phyloP scores from a whole-genome alignment of 192 early-diverging fungal genomes.

The Gamsiella multidivaricata region DNA sequence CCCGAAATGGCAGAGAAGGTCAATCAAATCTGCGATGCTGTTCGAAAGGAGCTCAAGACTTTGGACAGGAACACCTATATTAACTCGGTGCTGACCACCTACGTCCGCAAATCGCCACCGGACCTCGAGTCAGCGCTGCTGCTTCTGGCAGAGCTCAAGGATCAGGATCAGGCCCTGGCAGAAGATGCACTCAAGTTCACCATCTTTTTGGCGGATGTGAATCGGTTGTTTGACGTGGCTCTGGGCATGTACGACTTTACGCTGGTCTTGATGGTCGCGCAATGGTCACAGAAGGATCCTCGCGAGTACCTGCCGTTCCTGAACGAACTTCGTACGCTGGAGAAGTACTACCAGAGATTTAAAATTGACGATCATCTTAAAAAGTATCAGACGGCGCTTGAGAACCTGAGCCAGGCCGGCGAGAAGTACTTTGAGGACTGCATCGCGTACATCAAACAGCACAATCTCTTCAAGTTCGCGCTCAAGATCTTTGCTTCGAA shows the following conservation, averaged over 20 bases:
- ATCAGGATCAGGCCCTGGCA: conserved; percentile 67
- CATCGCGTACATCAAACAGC: conserved; percentile 69
- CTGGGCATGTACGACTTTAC: conserved; percentile 95
- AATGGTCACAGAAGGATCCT: conserved; percentile 96
- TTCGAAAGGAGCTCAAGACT: conserved; percentile 70
- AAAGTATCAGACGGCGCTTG: conserved; percentile 73
- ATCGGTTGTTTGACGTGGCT: conserved; percentile 90
- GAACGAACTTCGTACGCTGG: conserved; percentile 79
- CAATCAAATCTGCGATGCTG: conserved; percentile 75
- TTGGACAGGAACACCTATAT: conserved; percentile 69
- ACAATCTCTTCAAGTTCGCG: conserved; percentile 72
- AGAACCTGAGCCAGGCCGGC: conserved; percentile 71
- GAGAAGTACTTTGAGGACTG: conserved; percentile 68
- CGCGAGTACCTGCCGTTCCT: conserved; percentile 94
- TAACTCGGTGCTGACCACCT: conserved; percentile 86
- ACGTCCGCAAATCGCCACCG: conserved; percentile 83
- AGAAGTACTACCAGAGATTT: conserved; percentile 84
- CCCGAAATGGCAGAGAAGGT: conserved; percentile 68
- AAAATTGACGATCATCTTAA: conserved; percentile 89
- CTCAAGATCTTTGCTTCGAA: conserved; percentile 65
- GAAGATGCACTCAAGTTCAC: conserved; percentile 91
- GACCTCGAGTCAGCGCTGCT: conserved; percentile 84
- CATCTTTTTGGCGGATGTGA: conserved; percentile 91
- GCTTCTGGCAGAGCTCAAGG: conserved; percentile 73
- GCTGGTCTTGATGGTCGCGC: conserved; percentile 94